Evolutionary conservation across 2,329 filamentous ascomycete genomes (phyloP), one percentile per base, ranked within the genome.

Genomic region (Fusarium napiforme): DNA sequence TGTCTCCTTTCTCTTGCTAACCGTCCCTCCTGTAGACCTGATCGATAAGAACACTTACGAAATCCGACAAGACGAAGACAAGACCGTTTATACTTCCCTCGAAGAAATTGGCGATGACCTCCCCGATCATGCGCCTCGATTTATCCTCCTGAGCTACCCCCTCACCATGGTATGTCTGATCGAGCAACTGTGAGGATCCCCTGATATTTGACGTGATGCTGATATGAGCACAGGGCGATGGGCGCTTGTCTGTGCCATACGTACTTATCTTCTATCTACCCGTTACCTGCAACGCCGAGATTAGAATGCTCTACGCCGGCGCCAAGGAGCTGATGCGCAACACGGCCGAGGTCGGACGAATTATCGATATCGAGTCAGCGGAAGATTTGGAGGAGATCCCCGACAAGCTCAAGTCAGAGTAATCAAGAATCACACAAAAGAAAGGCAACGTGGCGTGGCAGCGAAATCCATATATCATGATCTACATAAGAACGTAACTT

Each of bases 251-350:
- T 9, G 95, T 97, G 7, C 96, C 96, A 15, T 99, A 99, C 81
- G 94, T 98, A 52, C 90, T 98, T 81, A 85, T 99, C 28, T 98
- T 97, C 86, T 98, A 97, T 84, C 90, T 98, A 28, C 96, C 96
- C 12, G 93, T 92, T 58, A 98, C 96, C 55, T 96, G 94, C 84
- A 98, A 97, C 81, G 90, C 88, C 75, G 93, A 95, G 79, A 86
- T 93, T 79, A 91, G 94, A 76, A 98, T 98, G 96, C 86, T 96
- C 80, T 99, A 98, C 82, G 96, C 96, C 36, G 93, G 95, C 43
- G 96, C 96, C 47, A 97, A 98, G 84, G 96, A 99, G 85, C 84
- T 98, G 82, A 95, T 98, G 92, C 91, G 95, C 73, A 97, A 94
- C 80, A 97, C 94, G 61, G 93, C 93, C 67, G 95, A 98, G 84